Evolutionary conservation across 2,329 filamentous ascomycete genomes (phyloP), one percentile per base, ranked within the genome.

Genomic region (Aureobasidium namibiae): DNA sequence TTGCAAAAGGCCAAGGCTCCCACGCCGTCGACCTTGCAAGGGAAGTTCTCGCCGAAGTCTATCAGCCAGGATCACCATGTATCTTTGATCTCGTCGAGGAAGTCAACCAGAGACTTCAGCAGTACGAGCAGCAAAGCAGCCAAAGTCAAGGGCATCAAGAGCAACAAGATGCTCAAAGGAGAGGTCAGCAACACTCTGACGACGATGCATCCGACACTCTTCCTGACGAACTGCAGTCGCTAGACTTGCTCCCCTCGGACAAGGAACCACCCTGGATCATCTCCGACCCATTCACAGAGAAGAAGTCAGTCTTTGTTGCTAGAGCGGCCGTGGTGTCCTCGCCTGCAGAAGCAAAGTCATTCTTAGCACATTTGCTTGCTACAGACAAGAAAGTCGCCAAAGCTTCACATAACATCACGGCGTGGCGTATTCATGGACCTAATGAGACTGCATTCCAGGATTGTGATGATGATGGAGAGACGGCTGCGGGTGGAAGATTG

Each of bases 381-480:
- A 88, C 85, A 9, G 91, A 97, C 73, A 91, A 88, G 74, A 90
- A 89, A 65, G 86, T 90, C 36, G 86, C 90, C n/a, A 78, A 81
- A 48, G 94, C 94, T 4, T 91, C 92, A 61, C 94, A 99, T 72
- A 97, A 97, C 72, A 96, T 99, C 69, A 92, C 88, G 21, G 92
- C 92, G 1, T 97, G 91, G 89, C 83, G 94, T 11, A 92, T 97
- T 58, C 83, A 82, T 31, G 83, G 82, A 0, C 67, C 73, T 0
- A 75, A 76, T 5, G 80, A 60, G 63, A 6, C 67, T 66, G 44
- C 66, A n/a, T 90, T 86, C 65, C 92, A 97, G 72, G 94, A 99
- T 73, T 96, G 87, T 69, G 89, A 99, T 67, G 94, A 99, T 67
- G 94, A 99, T 71, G 94, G 94, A 2, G 94, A 99, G 79, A 89